A percentile compares a stretch with the other conserved stretches of the same genome.
Evolutionary conservation across 179 eudicot genomes (phyloP).

Genomic region (Sideroxylon spinosum): DNA sequence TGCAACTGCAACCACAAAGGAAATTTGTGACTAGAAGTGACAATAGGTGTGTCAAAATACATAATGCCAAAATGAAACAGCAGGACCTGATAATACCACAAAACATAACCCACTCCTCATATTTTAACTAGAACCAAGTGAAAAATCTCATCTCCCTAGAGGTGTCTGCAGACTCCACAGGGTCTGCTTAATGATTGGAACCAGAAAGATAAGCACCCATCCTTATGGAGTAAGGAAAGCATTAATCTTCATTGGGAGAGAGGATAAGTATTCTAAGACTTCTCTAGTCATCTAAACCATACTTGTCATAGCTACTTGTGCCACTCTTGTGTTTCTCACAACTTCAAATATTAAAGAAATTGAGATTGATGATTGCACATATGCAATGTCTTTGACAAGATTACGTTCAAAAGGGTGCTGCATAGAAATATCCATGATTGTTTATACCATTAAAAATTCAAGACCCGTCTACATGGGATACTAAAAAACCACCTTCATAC

Average conservation of each 20-base stretch:
- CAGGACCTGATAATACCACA: neutral
- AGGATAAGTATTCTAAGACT: neutral
- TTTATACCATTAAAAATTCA: constrained; percentile 4
- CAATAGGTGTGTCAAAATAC: neutral
- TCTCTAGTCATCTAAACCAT: neutral
- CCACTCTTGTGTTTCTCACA: neutral
- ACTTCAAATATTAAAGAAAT: neutral
- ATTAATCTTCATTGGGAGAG: neutral
- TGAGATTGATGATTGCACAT: neutral
- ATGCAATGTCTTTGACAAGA: neutral
- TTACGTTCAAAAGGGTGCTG: neutral
- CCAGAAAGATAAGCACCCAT: neutral
- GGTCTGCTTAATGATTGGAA: neutral
- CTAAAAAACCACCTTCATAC: constrained; percentile 29
- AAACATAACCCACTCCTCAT: neutral
- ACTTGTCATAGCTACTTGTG: neutral
- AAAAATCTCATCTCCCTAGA: neutral
- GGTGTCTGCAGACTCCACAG: constrained; percentile 3
- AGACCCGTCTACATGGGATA: neutral
- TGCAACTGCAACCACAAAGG: constrained; percentile 54
- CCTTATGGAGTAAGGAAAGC: neutral
- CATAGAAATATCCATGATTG: neutral
- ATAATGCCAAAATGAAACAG: neutral
- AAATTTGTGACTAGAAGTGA: constrained; percentile 16
- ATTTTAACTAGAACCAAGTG: neutral